Conservation (phyloP, 495 filamentous ascomycete species). For the Penicillium roqueforti region DNA sequence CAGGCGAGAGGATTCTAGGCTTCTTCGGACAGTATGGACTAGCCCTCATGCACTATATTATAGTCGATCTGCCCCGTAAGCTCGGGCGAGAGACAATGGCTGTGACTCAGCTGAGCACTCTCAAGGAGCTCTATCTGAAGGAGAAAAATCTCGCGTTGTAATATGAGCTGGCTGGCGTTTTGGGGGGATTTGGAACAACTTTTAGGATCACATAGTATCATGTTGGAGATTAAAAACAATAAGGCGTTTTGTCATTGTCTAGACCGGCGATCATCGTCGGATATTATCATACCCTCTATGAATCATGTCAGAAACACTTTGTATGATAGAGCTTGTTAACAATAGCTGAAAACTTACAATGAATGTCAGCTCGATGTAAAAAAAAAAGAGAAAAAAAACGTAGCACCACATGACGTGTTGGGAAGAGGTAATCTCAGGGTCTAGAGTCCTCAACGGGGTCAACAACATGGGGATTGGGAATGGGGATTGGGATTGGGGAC, state of each 20-base stretch:
- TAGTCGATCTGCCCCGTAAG: conserved; percentile 63
- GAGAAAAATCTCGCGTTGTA: conserved; percentile 55
- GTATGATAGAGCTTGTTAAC: neutral
- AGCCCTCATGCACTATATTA: conserved; percentile 57
- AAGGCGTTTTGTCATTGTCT: neutral
- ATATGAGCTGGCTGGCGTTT: conserved; percentile 10
- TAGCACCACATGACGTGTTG: too few relatives aligned
- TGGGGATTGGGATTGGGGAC: too few relatives aligned
- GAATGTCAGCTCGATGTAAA: neutral
- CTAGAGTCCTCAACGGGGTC: too few relatives aligned
- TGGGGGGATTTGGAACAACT: neutral
- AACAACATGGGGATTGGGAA: too few relatives aligned
- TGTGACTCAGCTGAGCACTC: conserved; percentile 53
- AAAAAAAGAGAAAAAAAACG: too few relatives aligned
- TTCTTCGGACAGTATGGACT: conserved; percentile 72
- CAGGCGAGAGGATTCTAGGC: conserved; percentile 63
- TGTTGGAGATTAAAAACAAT: neutral
- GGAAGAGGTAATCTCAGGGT: too few relatives aligned
- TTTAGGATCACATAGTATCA: neutral
- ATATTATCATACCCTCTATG: neutral
- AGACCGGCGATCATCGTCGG: neutral
- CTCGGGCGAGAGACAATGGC: conserved; percentile 47
- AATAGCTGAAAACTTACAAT: neutral
- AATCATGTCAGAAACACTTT: neutral
- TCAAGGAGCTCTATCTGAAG: conserved; percentile 54